Conservation (phyloP, 208 protist species). For the Crithidia brevicula region DNA sequence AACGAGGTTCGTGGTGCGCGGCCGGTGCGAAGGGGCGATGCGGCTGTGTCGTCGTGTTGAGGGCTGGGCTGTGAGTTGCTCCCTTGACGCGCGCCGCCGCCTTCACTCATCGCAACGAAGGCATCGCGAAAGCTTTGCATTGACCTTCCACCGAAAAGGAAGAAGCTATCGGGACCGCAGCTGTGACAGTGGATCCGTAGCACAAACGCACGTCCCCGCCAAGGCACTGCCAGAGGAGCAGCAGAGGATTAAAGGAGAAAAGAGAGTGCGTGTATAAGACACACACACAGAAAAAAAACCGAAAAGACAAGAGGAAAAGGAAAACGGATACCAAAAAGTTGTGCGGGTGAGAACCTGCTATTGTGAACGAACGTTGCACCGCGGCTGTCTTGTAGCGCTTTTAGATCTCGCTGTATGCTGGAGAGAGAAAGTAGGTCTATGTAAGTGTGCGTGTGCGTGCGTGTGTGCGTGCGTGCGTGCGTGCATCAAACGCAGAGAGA, state of each 20-base stretch:
- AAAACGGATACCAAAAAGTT: too few relatives aligned
- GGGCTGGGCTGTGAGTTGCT: background rate
- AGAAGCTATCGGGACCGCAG: too few relatives aligned
- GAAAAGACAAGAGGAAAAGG: background rate
- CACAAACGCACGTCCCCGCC: too few relatives aligned
- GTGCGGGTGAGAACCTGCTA: too few relatives aligned
- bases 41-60: background rate
- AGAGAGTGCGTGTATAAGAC: too few relatives aligned
- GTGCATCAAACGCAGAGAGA: too few relatives aligned
- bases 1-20: slow-evolving; percentile 40
- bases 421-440: background rate
- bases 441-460: slow-evolving; percentile 8
- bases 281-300: slow-evolving; percentile 6
- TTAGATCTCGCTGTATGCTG: background rate
- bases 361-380: too few relatives aligned
- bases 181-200: too few relatives aligned
- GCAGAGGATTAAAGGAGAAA: too few relatives aligned
- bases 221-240: too few relatives aligned
- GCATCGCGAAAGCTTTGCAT: slow-evolving; percentile 12
- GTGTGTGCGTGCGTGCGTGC: slow-evolving; percentile 6
- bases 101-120: slow-evolving; percentile 15
- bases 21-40: background rate
- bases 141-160: background rate
- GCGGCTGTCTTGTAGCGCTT: too few relatives aligned
- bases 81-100: background rate